A percentile compares a stretch with the other conserved stretches of the same genome.
Conservation (phyloP, 371 early-diverging fungal species). For the Zychaea mexicana region DNA sequence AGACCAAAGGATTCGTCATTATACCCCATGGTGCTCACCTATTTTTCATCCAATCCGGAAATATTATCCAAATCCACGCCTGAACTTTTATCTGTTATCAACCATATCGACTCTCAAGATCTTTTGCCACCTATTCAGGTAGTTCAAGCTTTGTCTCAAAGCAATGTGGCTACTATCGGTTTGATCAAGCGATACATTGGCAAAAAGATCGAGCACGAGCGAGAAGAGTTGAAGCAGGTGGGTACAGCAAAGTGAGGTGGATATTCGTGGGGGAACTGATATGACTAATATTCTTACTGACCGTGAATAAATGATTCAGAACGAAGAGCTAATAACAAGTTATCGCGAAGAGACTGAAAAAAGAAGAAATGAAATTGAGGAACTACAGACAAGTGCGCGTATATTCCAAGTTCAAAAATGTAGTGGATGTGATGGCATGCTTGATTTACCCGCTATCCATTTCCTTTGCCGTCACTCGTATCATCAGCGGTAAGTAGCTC, state of each 20-base stretch:
- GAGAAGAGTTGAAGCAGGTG: slow-evolving; percentile 66
- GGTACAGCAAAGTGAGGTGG: not conserved
- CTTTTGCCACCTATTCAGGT: slow-evolving; percentile 89
- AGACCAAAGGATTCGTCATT: slow-evolving; percentile 75
- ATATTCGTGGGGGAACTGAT: not conserved
- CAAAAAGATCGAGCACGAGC: slow-evolving; percentile 74
- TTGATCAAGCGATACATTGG: slow-evolving; percentile 83
- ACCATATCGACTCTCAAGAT: slow-evolving; percentile 82
- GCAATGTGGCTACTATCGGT: slow-evolving; percentile 84
- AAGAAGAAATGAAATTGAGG: slow-evolving; percentile 81
- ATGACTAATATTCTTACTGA: not conserved
- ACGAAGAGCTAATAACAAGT: slow-evolving; percentile 63
- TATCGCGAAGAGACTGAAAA: slow-evolving; percentile 81
- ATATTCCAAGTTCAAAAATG: slow-evolving; percentile 93
- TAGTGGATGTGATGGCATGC: slow-evolving; percentile 73
- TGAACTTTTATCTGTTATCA: slow-evolving; percentile 72
- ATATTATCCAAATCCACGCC: slow-evolving; percentile 54
- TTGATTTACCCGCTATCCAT: slow-evolving; percentile 91
- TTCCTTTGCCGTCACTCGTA: slow-evolving; percentile 93
- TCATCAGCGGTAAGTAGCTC: slow-evolving; percentile 80
- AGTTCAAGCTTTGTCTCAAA: slow-evolving; percentile 81
- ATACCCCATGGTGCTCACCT: slow-evolving; percentile 82
- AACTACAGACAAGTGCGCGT: slow-evolving; percentile 70
- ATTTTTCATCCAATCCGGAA: slow-evolving; percentile 75
- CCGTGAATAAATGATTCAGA: too few species aligned